Evolutionary conservation across 2,329 filamentous ascomycete genomes (phyloP), one percentile per base, ranked within the genome.

Genomic region (Plenodomus tracheiphilus): DNA sequence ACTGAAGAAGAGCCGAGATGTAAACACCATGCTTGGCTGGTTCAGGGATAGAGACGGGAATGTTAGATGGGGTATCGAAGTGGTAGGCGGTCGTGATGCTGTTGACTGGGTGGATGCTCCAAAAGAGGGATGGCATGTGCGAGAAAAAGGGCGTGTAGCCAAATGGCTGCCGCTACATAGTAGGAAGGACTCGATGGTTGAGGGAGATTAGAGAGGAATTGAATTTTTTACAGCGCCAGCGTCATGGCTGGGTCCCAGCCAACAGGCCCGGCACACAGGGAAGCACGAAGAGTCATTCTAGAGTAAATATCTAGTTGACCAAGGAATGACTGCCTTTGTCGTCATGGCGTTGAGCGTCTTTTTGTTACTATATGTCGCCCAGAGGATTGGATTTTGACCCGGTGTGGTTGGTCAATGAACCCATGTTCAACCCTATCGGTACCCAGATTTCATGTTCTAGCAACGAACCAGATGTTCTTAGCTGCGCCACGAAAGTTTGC

Each of bases 21-120:
- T 55, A 2, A 41, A 37, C 13, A 57, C 55, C 1, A 60, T 50
- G 53, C 18, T 65, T 10, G 58, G 56, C 5, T 65, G 61, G 59
- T 66, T 64, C 48, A 57, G 48, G 21, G 53, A 49, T 9, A 35
- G 38, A 9, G 50, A 62, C 18, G 56, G 61, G 1, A 43, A 59
- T 20, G 44, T 56, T 9, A 47, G 57, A 43, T 63, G 61, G 59
- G 61, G 61, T 11, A 37, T 66, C 21, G 59, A 66, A 37, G 53
- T 65, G 17, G 58, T 64, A 32, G 58, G 60, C 13, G 53, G 56
- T 7, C 41, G 43, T 3, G 46, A 57, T 22, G 41, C 57, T 9
- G 55, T 58, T 8, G 35, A 55, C 10, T 63, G 58, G 53, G 58
- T 62, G 2, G 48, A 56, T 28, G 39, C 48, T 6, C 55, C 55